Percentiles rank a stretch among this genome's conserved stretches.
Conservation (phyloP, 257 asterid species). For the Echites panduratus region DNA sequence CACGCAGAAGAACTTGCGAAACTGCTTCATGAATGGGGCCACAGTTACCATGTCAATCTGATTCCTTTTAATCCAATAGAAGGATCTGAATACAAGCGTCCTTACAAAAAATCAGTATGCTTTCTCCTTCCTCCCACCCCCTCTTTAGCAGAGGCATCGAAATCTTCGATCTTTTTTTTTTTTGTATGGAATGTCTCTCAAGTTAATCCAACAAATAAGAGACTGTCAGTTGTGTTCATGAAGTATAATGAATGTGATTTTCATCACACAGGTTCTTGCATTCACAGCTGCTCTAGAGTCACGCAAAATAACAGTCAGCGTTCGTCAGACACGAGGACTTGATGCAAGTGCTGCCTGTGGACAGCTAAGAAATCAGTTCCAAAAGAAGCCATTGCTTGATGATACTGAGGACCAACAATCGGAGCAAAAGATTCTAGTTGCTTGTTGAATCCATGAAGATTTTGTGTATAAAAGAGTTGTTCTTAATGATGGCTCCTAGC, state of each 20-base stretch:
- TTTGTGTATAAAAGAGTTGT: not conserved
- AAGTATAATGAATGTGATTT: not conserved
- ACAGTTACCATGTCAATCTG: constrained; percentile 81
- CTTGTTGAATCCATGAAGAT: constrained; percentile 28
- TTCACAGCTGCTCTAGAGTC: constrained; percentile 78
- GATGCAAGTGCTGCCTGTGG: constrained; percentile 99
- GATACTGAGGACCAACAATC: constrained; percentile 33
- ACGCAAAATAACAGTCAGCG: constrained; percentile 72
- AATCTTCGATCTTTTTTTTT: not conserved
- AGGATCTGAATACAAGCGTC: constrained; percentile 73
- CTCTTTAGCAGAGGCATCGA: constrained; percentile 6
- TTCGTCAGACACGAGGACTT: constrained; percentile 87
- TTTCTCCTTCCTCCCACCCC: not conserved
- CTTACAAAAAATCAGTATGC: constrained; percentile 65
- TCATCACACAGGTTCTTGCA: constrained; percentile 52
- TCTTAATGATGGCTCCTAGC: not conserved
- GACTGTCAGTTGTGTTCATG: not conserved
- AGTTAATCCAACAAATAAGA: not conserved
- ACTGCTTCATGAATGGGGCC: constrained; percentile 85
- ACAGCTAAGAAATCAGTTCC: constrained; percentile 85
- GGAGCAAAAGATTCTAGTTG: constrained; percentile 43
- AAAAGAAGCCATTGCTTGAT: constrained; percentile 60
- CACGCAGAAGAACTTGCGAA: constrained; percentile 77
- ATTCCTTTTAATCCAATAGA: constrained; percentile 86
- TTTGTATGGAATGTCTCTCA: not conserved